Evolutionary conservation across 2,329 filamentous ascomycete genomes (phyloP).

Genomic region (Monosporascus sp.): DNA sequence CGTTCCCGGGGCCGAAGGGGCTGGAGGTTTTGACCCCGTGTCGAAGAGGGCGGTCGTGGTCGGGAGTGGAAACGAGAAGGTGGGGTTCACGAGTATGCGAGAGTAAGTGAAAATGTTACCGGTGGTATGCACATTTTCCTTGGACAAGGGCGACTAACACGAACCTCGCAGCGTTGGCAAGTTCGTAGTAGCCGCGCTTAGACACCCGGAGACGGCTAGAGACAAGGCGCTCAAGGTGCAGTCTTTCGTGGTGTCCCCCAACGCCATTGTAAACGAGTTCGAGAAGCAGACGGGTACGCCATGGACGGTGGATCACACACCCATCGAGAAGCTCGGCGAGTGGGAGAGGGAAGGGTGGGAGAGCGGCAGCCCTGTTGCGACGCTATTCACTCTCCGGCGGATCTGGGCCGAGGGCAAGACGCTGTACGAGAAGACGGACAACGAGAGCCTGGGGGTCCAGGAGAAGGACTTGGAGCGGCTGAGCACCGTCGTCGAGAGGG

Average conservation of each 20-base stretch:
- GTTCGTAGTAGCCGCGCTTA: slow-evolving; percentile 58
- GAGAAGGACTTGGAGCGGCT: slow-evolving; percentile 50
- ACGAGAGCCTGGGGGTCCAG: slow-evolving; percentile 48
- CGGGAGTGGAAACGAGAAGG: slow-evolving; percentile 54
- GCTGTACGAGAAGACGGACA: slow-evolving; percentile 64
- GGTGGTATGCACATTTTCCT: neutral
- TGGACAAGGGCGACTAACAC: neutral
- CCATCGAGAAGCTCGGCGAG: slow-evolving; percentile 48
- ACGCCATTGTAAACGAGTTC: slow-evolving; percentile 60
- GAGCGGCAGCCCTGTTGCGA: slow-evolving; percentile 45
- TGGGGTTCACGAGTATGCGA: slow-evolving; percentile 66
- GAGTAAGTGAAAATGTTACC: slow-evolving; percentile 48
- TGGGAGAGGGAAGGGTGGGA: slow-evolving; percentile 58
- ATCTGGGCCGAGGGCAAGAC: slow-evolving; percentile 73
- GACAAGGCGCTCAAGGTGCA: slow-evolving; percentile 62
- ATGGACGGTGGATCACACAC: slow-evolving; percentile 51
- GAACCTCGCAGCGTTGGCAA: slow-evolving; percentile 53
- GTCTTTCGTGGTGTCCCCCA: slow-evolving; percentile 63
- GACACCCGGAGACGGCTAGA: slow-evolving; percentile 47
- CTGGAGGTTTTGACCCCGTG: slow-evolving; percentile 56
- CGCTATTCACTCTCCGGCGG: slow-evolving; percentile 55
- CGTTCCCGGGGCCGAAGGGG: slow-evolving; percentile 30
- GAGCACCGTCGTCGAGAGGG: slow-evolving; percentile 36
- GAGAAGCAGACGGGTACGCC: slow-evolving; percentile 58
- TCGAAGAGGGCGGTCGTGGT: slow-evolving; percentile 56